Evolutionary conservation across 495 filamentous ascomycete genomes (phyloP), one percentile per base, ranked within the genome.

Genomic region (Staphylotrichum tortipilum): DNA sequence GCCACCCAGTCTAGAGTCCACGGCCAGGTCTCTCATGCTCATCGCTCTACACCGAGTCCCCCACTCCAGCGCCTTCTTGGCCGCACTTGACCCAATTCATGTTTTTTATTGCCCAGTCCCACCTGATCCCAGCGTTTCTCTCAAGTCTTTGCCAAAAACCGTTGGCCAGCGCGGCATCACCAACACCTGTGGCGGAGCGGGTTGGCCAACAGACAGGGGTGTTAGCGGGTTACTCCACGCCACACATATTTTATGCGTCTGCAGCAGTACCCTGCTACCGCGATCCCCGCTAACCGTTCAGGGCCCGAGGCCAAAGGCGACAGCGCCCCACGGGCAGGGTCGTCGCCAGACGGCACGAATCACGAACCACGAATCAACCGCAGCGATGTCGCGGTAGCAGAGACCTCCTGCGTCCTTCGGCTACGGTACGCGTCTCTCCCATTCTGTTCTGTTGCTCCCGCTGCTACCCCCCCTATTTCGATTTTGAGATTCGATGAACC

Each of bases 381-480:
- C 33, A 19, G 18, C 48, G 30, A 47, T n/a, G n/a, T 28, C 42
- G 47, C 38, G 43, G 46, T 44, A 7, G 6, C 41, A 26, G 40
- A 49, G 50, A 51, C 46, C n/a, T 40, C 43, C 52, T 15, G 3
- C 51, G 49, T 37, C 54, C 54, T 44, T 50, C 49, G 44, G 43
- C 52, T 44, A 54, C 52, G 44, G 55, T 59, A 63, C 60, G 60
- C 60, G 60, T 61, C 60, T 61, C 52, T 53, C 46, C 49, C 30
- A 18, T 35, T 31, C 26, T 41, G n/a, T 24, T 46, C 45, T 44
- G 47, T 50, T 46, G 52, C 38, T 47, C 53, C 38, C n/a, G n/a
- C n/a, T n/a, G 30, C 53, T 35, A 9, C 36, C 55, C 19, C 48
- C 39, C 53, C 18, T 45, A 45, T 31, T 9, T 24, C 52, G 17